Evolutionary conservation across 169 alveolate species (phyloP).

Genomic region (Plasmodium ovale): DNA sequence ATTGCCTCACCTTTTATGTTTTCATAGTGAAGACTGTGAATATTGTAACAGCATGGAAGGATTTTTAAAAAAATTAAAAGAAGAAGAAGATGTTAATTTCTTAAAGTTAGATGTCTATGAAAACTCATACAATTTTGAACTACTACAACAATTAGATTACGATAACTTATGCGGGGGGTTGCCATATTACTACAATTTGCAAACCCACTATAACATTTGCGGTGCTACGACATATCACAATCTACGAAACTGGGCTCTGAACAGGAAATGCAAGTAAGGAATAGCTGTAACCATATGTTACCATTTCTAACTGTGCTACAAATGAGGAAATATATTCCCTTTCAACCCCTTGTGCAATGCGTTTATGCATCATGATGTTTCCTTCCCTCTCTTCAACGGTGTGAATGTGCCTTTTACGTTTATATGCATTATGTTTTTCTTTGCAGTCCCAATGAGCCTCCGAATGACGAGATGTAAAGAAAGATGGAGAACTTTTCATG

Average conservation of each 20-base stretch:
- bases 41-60: conserved; percentile 79
- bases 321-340: neutral
- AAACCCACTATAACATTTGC: conserved; percentile 82
- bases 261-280: conserved; percentile 77
- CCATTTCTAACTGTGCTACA: neutral
- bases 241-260: conserved; percentile 83
- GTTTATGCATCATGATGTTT: neutral
- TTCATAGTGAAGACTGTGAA: conserved; percentile 83
- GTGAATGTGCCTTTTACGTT: neutral
- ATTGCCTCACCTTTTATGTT: conserved; percentile 83
- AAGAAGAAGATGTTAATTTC: conserved; percentile 44
- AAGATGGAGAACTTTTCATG: neutral
- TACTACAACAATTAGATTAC: conserved; percentile 80
- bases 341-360: neutral
- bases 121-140: conserved; percentile 74
- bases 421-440: neutral
- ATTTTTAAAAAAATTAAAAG: conserved; percentile 34
- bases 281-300: no score
- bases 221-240: conserved; percentile 88
- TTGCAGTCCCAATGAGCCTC: conserved; percentile 66
- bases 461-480: conserved; percentile 34
- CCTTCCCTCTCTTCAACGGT: neutral
- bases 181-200: conserved; percentile 87
- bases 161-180: conserved; percentile 87
- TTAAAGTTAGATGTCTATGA: conserved; percentile 43